A percentile compares a stretch with the other conserved stretches of the same genome.
These are phyloP conservation scores for Podospora fimiseda DNA, from an alignment of 495 filamentous ascomycete genomes.

Conservation along the genomic window DNA sequence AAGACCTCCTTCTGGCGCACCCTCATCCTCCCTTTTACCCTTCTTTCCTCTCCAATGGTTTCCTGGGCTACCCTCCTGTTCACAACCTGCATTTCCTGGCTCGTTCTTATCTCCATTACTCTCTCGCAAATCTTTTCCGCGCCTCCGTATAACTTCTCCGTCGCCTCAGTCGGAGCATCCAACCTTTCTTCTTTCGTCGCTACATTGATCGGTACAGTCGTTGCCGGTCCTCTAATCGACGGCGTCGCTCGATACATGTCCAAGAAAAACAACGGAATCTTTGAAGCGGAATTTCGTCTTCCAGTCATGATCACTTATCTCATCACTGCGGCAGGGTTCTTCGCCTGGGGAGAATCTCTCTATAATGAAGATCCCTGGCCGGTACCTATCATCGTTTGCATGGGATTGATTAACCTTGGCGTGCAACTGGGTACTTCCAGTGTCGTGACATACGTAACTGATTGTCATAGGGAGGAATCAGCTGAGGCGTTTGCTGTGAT, in stretches of 20 bases:
- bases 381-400: slow-evolving; percentile 37
- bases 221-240: slow-evolving; percentile 38
- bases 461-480: slow-evolving; percentile 38
- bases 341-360: slow-evolving; percentile 38
- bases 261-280: slow-evolving; percentile 20
- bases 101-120: slow-evolving; percentile 38
- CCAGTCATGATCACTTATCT: slow-evolving; percentile 37
- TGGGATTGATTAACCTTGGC: slow-evolving; percentile 41
- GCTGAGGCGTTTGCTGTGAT: slow-evolving; percentile 38
- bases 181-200: slow-evolving; percentile 39
- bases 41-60: slow-evolving; percentile 38
- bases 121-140: slow-evolving; percentile 43
- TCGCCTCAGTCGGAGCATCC: slow-evolving; percentile 37
- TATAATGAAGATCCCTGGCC: slow-evolving; percentile 19
- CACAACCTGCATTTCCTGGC: slow-evolving; percentile 43
- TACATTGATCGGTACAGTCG: slow-evolving; percentile 30
- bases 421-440: slow-evolving; percentile 37
- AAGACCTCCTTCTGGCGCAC: slow-evolving; percentile 35
- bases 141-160: slow-evolving; percentile 42
- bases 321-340: slow-evolving; percentile 40
- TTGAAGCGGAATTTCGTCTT: slow-evolving; percentile 44
- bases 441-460: slow-evolving; percentile 36
- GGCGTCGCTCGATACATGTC: slow-evolving; percentile 28
- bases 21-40: slow-evolving; percentile 36
- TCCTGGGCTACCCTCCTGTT: slow-evolving; percentile 37